phyloP scores from a whole-genome alignment of 108 stramenopile species.

The Skeletonema menzelii region DNA sequence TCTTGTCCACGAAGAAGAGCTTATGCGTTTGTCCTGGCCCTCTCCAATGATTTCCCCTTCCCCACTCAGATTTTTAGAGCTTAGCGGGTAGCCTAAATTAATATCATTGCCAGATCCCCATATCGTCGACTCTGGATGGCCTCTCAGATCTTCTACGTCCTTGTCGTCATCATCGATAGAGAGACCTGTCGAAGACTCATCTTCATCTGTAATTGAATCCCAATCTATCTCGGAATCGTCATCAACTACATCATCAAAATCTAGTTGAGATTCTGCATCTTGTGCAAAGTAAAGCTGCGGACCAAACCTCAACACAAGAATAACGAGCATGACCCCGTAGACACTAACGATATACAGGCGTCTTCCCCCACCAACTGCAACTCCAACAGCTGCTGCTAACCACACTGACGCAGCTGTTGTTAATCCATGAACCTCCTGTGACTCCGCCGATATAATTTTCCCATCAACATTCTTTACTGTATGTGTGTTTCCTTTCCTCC shows the following conservation, averaged over 20 bases:
- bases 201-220: slow-evolving; percentile 22
- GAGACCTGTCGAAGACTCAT: slow-evolving; percentile 13
- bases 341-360: slow-evolving; percentile 37
- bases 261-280: slow-evolving; percentile 21
- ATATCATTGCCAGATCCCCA: neutral
- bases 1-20: neutral
- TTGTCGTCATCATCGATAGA: slow-evolving; percentile 5
- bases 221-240: slow-evolving; percentile 7
- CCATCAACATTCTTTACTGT: slow-evolving; percentile 19
- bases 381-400: slow-evolving; percentile 31
- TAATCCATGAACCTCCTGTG: slow-evolving; percentile 50
- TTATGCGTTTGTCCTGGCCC: neutral
- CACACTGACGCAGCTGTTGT: slow-evolving; percentile 47
- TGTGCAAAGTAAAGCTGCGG: slow-evolving; percentile 23
- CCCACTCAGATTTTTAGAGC: neutral
- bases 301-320: slow-evolving; percentile 25
- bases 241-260: slow-evolving; percentile 14
- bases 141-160: neutral
- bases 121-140: neutral
- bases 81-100: neutral
- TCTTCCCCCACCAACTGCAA: slow-evolving; percentile 40
- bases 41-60: neutral
- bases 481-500: slow-evolving; percentile 32
- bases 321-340: slow-evolving; percentile 26
- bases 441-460: slow-evolving; percentile 4